These are phyloP conservation scores for Rhododendron kiyosumense DNA, from an alignment of 148 eudicot genomes.

Conservation along the genomic window DNA sequence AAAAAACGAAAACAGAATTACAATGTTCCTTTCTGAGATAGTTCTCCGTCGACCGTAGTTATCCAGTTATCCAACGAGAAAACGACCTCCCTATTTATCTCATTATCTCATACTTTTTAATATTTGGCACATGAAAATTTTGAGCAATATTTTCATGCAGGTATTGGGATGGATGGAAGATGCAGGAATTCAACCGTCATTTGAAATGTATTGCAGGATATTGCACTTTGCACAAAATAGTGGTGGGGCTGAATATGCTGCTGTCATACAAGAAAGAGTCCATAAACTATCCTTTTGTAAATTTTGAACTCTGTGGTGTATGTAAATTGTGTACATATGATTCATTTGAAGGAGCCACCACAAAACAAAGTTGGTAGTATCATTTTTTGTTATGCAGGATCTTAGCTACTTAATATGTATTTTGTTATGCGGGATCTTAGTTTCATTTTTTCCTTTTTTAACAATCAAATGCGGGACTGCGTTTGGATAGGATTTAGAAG, in stretches of 20 bases:
- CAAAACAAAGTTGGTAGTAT: background rate
- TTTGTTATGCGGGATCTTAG: no score
- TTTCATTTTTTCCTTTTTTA: no score
- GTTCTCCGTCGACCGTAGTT: background rate
- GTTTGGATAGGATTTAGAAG: background rate
- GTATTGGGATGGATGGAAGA: slow-evolving; percentile 94
- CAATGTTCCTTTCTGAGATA: background rate
- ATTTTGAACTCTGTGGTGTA: background rate
- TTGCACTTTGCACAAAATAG: slow-evolving; percentile 64
- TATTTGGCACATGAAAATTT: background rate
- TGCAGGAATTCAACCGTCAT: slow-evolving; percentile 65
- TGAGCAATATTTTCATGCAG: slow-evolving; percentile 26
- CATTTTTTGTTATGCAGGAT: no score
- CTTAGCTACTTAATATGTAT: no score
- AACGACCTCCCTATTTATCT: background rate
- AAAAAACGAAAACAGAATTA: background rate
- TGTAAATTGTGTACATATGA: background rate
- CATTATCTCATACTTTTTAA: background rate
- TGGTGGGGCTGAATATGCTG: slow-evolving; percentile 48
- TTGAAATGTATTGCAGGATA: slow-evolving; percentile 48
- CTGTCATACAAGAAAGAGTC: slow-evolving; percentile 48
- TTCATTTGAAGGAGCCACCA: background rate
- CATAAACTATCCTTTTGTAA: slow-evolving; percentile 24
- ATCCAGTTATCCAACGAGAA: background rate
- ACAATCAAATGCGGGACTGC: no score